Percentiles rank a stretch among this genome's conserved stretches.
These are phyloP conservation scores for Aspergillus persii DNA, from an alignment of 2,329 filamentous ascomycete genomes.

Conservation along the genomic window DNA sequence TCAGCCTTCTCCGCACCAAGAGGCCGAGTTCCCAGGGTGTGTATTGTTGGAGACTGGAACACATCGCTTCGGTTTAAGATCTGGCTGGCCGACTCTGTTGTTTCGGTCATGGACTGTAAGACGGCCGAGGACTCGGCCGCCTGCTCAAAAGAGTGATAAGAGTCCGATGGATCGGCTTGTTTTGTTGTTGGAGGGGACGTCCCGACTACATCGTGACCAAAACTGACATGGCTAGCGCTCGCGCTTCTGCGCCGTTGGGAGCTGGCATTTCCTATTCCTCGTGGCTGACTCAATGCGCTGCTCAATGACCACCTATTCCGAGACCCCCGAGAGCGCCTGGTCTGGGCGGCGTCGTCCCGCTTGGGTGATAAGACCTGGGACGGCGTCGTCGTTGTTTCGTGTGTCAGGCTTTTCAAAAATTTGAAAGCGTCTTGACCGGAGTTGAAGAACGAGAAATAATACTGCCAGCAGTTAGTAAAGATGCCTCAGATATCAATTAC, in stretches of 20 bases:
- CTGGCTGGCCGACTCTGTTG: constrained; percentile 80
- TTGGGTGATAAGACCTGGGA: constrained; percentile 28
- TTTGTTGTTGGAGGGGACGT: constrained; percentile 53
- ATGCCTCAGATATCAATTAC: neutral
- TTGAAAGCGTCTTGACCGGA: constrained; percentile 79
- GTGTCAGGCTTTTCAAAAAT: constrained; percentile 70
- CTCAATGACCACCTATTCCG: constrained; percentile 23
- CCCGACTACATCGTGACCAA: constrained; percentile 50
- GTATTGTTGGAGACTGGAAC: constrained; percentile 74
- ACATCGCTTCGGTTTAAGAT: constrained; percentile 85
- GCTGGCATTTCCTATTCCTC: constrained; percentile 9
- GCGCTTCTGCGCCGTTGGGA: constrained; percentile 56
- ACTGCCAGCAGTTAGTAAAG: constrained; percentile 52
- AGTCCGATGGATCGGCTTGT: constrained; percentile 67
- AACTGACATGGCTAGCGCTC: constrained; percentile 57
- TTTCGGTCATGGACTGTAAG: constrained; percentile 69
- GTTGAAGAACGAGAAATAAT: constrained; percentile 95
- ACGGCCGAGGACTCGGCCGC: constrained; percentile 70
- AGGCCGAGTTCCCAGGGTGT: constrained; percentile 31
- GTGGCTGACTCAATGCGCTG: constrained; percentile 13
- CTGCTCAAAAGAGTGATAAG: constrained; percentile 70
- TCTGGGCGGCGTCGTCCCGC: constrained; percentile 13
- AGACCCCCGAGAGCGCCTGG: constrained; percentile 15
- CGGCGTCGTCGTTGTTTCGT: constrained; percentile 56
- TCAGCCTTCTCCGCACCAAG: constrained; percentile 26